A percentile compares a stretch with the other conserved stretches of the same genome.
These are phyloP conservation scores for Tubosaeta brunneosetosa DNA, from an alignment of 768 basidiomycete species.

Conservation along the genomic window DNA sequence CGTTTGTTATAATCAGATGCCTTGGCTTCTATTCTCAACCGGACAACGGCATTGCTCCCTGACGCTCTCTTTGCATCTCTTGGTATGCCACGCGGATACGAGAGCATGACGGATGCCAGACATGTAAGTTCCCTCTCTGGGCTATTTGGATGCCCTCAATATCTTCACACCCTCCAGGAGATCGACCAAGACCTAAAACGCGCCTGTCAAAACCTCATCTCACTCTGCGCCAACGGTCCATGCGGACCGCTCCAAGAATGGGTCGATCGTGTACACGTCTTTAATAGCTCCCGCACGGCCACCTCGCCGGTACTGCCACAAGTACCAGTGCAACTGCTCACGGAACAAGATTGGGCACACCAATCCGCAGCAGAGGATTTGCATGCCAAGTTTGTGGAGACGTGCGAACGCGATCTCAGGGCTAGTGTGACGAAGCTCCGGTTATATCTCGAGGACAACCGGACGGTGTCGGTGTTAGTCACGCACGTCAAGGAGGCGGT, in stretches of 20 bases:
- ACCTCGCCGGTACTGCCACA: slow-evolving; percentile 16
- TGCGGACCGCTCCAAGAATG: slow-evolving; percentile 61
- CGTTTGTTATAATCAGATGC: slow-evolving; percentile 19
- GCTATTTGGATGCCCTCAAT: background rate
- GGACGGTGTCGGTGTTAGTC: slow-evolving; percentile 74
- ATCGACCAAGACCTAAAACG: slow-evolving; percentile 83
- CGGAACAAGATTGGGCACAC: slow-evolving; percentile 47
- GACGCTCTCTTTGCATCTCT: slow-evolving; percentile 67
- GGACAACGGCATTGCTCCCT: slow-evolving; percentile 45
- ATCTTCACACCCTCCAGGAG: slow-evolving; percentile 43
- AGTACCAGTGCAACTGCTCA: slow-evolving; percentile 22
- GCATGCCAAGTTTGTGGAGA: slow-evolving; percentile 51
- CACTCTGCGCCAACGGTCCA: slow-evolving; percentile 51
- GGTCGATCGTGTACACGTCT: slow-evolving; percentile 47
- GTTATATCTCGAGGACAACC: slow-evolving; percentile 76
- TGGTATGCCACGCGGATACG: slow-evolving; percentile 57
- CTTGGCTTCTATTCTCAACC: slow-evolving; percentile 29
- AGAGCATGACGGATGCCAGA: slow-evolving; percentile 66
- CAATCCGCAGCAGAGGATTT: slow-evolving; percentile 44
- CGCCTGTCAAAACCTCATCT: slow-evolving; percentile 82
- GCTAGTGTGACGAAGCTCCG: slow-evolving; percentile 54
- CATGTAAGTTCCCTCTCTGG: slow-evolving; percentile 42
- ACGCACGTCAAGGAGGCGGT: slow-evolving; percentile 73
- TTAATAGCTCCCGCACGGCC: slow-evolving; percentile 22
- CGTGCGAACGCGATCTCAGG: slow-evolving; percentile 53